These are phyloP conservation scores for Prunus kanzakura DNA, from an alignment of 306 rosid genomes.

Conservation along the genomic window DNA sequence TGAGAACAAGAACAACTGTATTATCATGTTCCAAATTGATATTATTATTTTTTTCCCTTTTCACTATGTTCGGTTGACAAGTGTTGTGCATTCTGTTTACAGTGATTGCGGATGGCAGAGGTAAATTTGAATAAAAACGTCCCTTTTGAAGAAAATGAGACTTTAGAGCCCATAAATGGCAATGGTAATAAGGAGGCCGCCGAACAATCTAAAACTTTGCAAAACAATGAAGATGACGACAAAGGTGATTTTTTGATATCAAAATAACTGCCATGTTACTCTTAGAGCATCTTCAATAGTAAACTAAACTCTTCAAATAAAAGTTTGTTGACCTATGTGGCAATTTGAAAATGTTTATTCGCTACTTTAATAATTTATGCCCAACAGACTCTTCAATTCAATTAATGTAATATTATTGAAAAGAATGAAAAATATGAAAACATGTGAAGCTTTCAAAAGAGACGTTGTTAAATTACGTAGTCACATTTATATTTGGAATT, in stretches of 20 bases:
- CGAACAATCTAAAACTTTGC: slow-evolving; percentile 39
- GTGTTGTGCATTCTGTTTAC: neutral
- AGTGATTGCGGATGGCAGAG: slow-evolving; percentile 47
- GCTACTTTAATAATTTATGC: no score
- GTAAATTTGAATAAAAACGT: slow-evolving; percentile 31
- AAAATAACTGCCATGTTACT: neutral
- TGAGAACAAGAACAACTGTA: neutral
- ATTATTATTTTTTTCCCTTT: neutral
- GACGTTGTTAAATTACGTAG: neutral
- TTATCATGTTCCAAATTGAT: neutral
- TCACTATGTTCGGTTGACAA: neutral
- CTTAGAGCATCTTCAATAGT: neutral
- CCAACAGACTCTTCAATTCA: no score
- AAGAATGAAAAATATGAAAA: neutral
- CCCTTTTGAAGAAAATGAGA: slow-evolving; percentile 40
- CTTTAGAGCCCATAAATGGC: slow-evolving; percentile 36
- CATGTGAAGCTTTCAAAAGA: neutral
- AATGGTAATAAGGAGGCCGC: slow-evolving; percentile 24
- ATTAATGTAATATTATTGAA: neutral
- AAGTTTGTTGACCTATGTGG: no score
- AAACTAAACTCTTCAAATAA: neutral
- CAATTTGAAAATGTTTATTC: no score
- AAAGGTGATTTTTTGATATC: slow-evolving; percentile 41
- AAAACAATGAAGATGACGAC: slow-evolving; percentile 47
- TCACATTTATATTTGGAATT: neutral